Percentiles rank a stretch among this genome's conserved stretches.
phyloP scores from a whole-genome alignment of 192 early-diverging fungal genomes.

The Kickxella alabastrina region DNA sequence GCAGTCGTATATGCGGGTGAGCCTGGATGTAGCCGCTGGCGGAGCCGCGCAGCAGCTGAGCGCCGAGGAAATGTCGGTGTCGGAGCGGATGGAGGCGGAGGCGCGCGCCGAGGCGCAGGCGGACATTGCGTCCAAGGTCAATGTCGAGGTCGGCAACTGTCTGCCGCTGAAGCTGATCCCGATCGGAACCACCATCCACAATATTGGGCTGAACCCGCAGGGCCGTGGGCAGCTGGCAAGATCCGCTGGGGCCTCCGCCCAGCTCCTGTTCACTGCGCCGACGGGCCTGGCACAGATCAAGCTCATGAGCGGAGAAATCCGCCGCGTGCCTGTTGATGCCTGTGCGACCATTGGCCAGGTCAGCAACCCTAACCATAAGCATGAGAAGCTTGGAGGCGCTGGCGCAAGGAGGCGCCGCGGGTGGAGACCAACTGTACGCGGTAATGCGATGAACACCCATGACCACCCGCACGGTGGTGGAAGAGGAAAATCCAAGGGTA shows the following conservation, averaged over 20 bases:
- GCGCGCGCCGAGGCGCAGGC: conserved; percentile 6
- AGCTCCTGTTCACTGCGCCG: conserved; percentile 72
- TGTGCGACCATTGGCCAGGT: conserved; percentile 88
- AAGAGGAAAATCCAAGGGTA: conserved; percentile 88
- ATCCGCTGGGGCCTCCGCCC: conserved; percentile 83
- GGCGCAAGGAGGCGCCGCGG: conserved; percentile 78
- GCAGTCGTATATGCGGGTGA: conserved; percentile 49
- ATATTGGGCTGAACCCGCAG: conserved; percentile 72
- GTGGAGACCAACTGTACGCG: conserved; percentile 88
- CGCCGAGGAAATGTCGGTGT: not conserved
- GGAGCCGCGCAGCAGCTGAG: conserved; percentile 5
- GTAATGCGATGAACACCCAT: conserved; percentile 90
- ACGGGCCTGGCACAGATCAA: conserved; percentile 81
- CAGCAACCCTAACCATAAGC: conserved; percentile 87
- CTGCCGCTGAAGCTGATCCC: conserved; percentile 87
- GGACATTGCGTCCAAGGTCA: conserved; percentile 18
- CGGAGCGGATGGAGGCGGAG: conserved; percentile 2
- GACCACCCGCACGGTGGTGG: conserved; percentile 99
- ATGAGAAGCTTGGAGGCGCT: conserved; percentile 83
- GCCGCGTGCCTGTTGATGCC: conserved; percentile 76
- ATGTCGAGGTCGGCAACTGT: conserved; percentile 83
- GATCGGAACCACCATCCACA: conserved; percentile 85
- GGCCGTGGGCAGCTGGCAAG: conserved; percentile 76
- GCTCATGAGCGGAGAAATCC: conserved; percentile 81
- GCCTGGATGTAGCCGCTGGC: conserved; percentile 3